Evolutionary conservation across 257 asterid genomes (phyloP).

Genomic region (Solanum neorickii): DNA sequence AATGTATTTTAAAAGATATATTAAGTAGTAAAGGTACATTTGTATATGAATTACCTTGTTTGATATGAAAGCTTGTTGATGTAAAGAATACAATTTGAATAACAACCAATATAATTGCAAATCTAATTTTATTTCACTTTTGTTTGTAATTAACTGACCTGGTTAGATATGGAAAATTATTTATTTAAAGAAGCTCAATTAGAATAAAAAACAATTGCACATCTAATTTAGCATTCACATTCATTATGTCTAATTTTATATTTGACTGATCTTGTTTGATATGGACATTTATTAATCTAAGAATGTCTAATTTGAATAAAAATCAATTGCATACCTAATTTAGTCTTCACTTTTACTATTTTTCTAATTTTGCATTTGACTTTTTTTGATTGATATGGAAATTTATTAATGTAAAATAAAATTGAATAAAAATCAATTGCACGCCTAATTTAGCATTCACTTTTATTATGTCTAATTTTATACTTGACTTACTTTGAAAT

Average conservation of each 20-base stretch:
- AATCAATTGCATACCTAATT: neutral
- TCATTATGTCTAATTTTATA: neutral
- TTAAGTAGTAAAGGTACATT: neutral
- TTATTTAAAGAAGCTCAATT: neutral
- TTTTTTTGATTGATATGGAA: neutral
- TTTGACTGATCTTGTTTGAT: neutral
- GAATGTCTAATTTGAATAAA: too few relatives aligned
- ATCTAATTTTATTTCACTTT: too few relatives aligned
- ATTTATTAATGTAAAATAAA: too few relatives aligned
- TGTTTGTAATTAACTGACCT: neutral
- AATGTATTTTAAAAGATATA: too few relatives aligned
- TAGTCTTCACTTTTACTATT: too few relatives aligned
- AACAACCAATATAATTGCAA: too few relatives aligned
- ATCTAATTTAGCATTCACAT: neutral
- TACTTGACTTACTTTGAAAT: too few relatives aligned
- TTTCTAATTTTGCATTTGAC: too few relatives aligned
- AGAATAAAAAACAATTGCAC: neutral
- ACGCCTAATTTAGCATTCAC: too few relatives aligned
- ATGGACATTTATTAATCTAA: too few relatives aligned
- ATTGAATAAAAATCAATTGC: neutral
- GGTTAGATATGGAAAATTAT: neutral
- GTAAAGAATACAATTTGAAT: neutral
- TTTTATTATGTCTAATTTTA: too few relatives aligned
- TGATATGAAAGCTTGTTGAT: neutral
- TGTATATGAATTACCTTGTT: too few relatives aligned